Evolutionary conservation across 176 grass and related monocot species (phyloP).

Genomic region (Triticum aestivum): IWGSC_CS_RefSeq_v2.1 NC_057814.1:527228285-527228784

Average conservation of each 20-base stretch:
- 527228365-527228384: conserved; percentile 7
- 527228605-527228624: conserved; percentile 89
- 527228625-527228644: conserved; percentile 96
- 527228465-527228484: conserved; percentile 88
- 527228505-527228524: conserved; percentile 50
- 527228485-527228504: conserved; percentile 98
- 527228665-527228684: conserved; percentile 20
- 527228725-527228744: conserved; percentile 1
- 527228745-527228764: neutral
- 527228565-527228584: neutral
- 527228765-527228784: neutral
- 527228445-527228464: conserved; percentile 90
- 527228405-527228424: conserved; percentile 59
- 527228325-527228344: conserved; percentile 4
- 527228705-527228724: neutral
- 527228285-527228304: neutral
- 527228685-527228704: conserved; percentile 2
- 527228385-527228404: conserved; percentile 27
- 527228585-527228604: conserved; percentile 88
- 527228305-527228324: neutral
- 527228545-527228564: conserved; percentile 28
- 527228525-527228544: neutral
- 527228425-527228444: conserved; percentile 94
- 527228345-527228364: neutral
- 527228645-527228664: conserved; percentile 74